Conservation (phyloP, 2,329 filamentous ascomycete genomes). For the Xylaria sp. region DNA sequence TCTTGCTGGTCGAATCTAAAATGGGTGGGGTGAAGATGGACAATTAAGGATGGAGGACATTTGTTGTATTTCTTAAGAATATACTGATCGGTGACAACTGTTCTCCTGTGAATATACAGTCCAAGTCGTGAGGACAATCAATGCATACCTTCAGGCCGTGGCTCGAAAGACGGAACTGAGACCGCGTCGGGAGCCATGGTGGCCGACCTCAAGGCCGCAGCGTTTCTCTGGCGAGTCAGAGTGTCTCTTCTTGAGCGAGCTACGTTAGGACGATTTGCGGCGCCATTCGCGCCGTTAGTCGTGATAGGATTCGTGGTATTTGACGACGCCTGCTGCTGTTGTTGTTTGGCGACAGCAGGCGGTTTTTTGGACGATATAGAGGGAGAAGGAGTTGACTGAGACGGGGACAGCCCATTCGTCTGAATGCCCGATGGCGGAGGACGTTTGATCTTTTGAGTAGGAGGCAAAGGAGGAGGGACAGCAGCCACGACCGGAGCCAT, state of each 20-base stretch:
- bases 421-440: constrained; percentile 67
- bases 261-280: constrained; percentile 54
- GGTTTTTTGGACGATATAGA: constrained; percentile 60
- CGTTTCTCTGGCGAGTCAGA: constrained; percentile 52
- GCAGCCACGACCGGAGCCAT: constrained; percentile 62
- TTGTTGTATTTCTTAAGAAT: constrained; percentile 82
- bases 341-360: constrained; percentile 51
- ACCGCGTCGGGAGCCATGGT: constrained; percentile 50
- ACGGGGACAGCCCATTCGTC: constrained; percentile 62
- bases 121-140: constrained; percentile 10
- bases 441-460: constrained; percentile 67
- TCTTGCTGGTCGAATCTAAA: constrained; percentile 95
- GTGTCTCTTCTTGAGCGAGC: constrained; percentile 61
- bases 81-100: constrained; percentile 74
- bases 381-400: constrained; percentile 62
- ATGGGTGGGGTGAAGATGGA: constrained; percentile 83
- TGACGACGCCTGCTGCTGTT: constrained; percentile 37
- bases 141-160: constrained; percentile 56
- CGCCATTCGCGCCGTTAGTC: constrained; percentile 47
- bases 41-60: constrained; percentile 77
- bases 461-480: constrained; percentile 29
- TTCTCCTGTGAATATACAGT: constrained; percentile 17
- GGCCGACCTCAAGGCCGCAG: constrained; percentile 52
- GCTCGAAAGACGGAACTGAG: constrained; percentile 44
- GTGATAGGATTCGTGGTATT: constrained; percentile 39